These are phyloP conservation scores for Mallotus repandus DNA, from an alignment of 441 rosid species.

Conservation along the genomic window DNA sequence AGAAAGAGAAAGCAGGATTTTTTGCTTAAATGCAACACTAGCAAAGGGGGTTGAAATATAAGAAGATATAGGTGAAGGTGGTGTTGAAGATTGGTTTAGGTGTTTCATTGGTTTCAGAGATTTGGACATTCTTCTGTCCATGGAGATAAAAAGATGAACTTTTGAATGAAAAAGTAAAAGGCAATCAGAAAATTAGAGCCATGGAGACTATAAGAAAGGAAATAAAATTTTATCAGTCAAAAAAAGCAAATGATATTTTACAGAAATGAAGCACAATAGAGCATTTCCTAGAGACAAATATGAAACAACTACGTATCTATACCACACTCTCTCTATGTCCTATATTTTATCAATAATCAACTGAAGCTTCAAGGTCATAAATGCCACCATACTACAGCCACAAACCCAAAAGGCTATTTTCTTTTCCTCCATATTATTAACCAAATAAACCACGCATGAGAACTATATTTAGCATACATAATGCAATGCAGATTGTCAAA, in stretches of 20 bases:
- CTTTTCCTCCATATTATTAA: slow-evolving; percentile 1
- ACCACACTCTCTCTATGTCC: background rate
- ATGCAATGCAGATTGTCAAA: background rate
- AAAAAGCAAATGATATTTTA: background rate
- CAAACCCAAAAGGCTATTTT: background rate
- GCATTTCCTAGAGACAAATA: background rate
- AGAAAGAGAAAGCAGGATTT: slow-evolving; percentile 65
- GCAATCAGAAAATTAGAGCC: background rate
- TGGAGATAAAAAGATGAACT: slow-evolving; percentile 15
- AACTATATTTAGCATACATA: slow-evolving; percentile 6
- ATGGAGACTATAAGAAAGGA: background rate
- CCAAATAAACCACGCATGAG: slow-evolving; percentile 9
- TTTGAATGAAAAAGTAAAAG: background rate
- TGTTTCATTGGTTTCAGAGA: slow-evolving; percentile 34
- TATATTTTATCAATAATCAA: slow-evolving; percentile 5
- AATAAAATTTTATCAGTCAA: background rate
- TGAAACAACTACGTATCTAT: background rate
- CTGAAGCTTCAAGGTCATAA: background rate
- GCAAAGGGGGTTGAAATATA: slow-evolving; percentile 61
- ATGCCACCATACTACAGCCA: slow-evolving; percentile 4
- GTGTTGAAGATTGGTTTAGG: slow-evolving; percentile 17
- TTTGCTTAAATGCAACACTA: slow-evolving; percentile 75
- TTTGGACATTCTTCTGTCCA: slow-evolving; percentile 52
- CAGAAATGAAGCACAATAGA: background rate
- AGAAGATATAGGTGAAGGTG: slow-evolving; percentile 33